phyloP scores from a whole-genome alignment of 495 filamentous ascomycete species.

The Aspergillus nidulans region DNA sequence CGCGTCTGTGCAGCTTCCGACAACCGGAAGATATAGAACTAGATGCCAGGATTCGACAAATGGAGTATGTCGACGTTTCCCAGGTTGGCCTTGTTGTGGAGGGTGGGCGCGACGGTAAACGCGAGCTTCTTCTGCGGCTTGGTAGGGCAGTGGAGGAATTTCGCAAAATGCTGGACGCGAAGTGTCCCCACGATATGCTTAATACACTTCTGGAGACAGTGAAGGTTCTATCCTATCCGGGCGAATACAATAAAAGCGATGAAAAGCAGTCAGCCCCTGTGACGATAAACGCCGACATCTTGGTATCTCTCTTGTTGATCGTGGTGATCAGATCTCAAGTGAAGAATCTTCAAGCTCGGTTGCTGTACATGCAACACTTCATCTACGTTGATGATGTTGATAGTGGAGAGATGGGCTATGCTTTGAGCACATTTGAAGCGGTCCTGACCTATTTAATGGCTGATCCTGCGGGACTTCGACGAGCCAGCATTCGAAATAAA shows the following conservation, averaged over 20 bases:
- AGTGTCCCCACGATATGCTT: conserved; percentile 92
- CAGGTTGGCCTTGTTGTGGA: conserved; percentile 87
- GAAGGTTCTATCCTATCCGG: conserved; percentile 66
- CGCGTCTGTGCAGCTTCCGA: conserved; percentile 72
- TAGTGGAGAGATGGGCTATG: conserved; percentile 94
- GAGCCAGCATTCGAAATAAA: conserved; percentile 80
- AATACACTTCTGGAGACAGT: conserved; percentile 81
- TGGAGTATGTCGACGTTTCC: conserved; percentile 89
- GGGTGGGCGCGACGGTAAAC: conserved; percentile 64
- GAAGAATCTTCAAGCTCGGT: conserved; percentile 77
- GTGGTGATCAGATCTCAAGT: conserved; percentile 92
- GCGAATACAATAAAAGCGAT: conserved; percentile 34
- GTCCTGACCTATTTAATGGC: conserved; percentile 85
- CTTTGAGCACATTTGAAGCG: conserved; percentile 92
- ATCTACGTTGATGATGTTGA: conserved; percentile 97
- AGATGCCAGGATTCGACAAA: conserved; percentile 83
- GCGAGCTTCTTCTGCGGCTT: conserved; percentile 66
- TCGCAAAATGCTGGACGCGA: conserved; percentile 75
- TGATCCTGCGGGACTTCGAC: conserved; percentile 75
- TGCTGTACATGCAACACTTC: conserved; percentile 92
- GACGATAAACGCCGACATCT: conserved; percentile 91
- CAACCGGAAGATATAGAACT: conserved; percentile 83
- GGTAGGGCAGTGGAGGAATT: conserved; percentile 82
- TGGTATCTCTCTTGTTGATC: conserved; percentile 87
- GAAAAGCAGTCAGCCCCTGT: conserved; percentile 61